Conservation (phyloP, 2,329 filamentous ascomycete genomes). For the Aspergillus cejpii region DNA sequence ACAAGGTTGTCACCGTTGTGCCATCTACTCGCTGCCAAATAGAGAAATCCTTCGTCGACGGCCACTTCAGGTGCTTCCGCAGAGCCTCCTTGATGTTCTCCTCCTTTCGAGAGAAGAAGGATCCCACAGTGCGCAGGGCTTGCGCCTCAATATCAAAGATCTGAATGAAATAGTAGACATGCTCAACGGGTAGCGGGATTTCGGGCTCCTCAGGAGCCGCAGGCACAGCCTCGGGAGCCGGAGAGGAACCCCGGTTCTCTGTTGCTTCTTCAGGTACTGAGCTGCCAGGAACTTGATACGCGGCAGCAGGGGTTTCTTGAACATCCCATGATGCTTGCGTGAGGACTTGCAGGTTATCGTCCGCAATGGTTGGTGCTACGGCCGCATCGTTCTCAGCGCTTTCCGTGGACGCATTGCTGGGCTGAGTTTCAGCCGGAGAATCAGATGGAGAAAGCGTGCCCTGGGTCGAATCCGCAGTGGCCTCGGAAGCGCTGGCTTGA, state of each 20-base stretch:
- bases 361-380: constrained; percentile 27
- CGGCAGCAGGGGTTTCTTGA: constrained; percentile 7
- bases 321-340: constrained; percentile 6
- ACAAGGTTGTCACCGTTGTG: constrained; percentile 30
- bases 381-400: constrained; percentile 21
- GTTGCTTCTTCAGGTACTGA: constrained; percentile 9
- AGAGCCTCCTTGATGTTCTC: constrained; percentile 38
- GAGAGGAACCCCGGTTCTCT: background rate
- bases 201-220: constrained; percentile 14
- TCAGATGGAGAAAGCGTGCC: background rate
- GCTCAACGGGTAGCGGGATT: constrained; percentile 26
- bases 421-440: background rate
- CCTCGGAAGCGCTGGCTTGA: background rate
- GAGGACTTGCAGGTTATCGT: constrained; percentile 24
- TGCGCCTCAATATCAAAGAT: constrained; percentile 48
- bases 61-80: constrained; percentile 35
- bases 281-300: constrained; percentile 6
- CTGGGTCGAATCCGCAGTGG: background rate
- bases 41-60: constrained; percentile 36
- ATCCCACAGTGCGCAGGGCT: constrained; percentile 35
- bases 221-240: constrained; percentile 11
- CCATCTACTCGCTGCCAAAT: constrained; percentile 41
- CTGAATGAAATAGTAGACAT: constrained; percentile 47
- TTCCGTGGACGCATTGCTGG: constrained; percentile 12
- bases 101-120: constrained; percentile 38